Conservation (phyloP, 2,329 filamentous ascomycete genomes). For the Mariannaea sp. region DNA sequence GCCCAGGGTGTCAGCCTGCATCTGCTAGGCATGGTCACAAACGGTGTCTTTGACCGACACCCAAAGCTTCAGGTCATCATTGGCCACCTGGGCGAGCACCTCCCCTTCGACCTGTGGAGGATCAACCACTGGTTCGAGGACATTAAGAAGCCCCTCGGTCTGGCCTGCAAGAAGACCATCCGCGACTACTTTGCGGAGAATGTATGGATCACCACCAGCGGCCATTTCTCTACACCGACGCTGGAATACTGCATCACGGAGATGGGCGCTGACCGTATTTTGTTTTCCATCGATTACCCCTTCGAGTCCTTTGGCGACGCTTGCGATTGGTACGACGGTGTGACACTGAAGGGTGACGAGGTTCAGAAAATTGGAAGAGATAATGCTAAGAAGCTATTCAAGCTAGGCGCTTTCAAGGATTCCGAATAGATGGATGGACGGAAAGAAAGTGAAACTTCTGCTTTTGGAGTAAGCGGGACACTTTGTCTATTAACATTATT, state of each 20-base stretch:
- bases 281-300: conserved; percentile 60
- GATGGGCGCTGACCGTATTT: conserved; percentile 54
- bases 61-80: conserved; percentile 53
- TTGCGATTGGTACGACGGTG: conserved; percentile 48
- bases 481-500: too few relatives aligned
- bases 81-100: conserved; percentile 55
- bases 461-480: too few relatives aligned
- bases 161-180: conserved; percentile 54
- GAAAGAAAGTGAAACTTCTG: too few relatives aligned
- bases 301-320: conserved; percentile 53
- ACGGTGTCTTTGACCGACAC: conserved; percentile 56
- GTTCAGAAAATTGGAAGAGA: conserved; percentile 49
- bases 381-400: conserved; percentile 50
- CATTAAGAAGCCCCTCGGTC: conserved; percentile 55
- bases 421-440: conserved; percentile 12
- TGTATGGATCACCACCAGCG: conserved; percentile 62
- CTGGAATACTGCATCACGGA: conserved; percentile 55
- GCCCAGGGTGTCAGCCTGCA: conserved; percentile 64
- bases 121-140: conserved; percentile 62
- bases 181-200: conserved; percentile 59
- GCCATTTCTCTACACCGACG: conserved; percentile 59
- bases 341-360: conserved; percentile 42
- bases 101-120: conserved; percentile 55
- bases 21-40: conserved; percentile 55
- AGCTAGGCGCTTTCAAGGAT: conserved; percentile 44